phyloP scores from a whole-genome alignment of 768 basidiomycete genomes.

The Mycena crocata region DNA sequence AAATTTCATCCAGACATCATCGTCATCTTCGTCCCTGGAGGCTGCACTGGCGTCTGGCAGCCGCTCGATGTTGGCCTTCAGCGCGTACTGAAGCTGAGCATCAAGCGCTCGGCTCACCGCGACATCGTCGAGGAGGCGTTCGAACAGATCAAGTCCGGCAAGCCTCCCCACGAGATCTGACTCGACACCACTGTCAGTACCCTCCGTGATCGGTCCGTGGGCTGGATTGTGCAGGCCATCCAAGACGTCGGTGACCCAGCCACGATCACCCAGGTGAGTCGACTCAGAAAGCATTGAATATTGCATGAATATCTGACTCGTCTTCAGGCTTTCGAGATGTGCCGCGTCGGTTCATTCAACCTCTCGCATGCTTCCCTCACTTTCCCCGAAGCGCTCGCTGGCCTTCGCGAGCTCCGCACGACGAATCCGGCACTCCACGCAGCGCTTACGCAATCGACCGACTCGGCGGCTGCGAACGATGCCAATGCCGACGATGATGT shows the following conservation, averaged over 20 bases:
- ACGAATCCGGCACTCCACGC: slow-evolving; percentile 7
- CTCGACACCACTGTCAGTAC: slow-evolving; percentile 18
- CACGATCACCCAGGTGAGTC: neutral
- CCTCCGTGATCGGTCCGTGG: slow-evolving; percentile 19
- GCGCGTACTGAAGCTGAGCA: slow-evolving; percentile 30
- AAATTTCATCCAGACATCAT: slow-evolving; percentile 38
- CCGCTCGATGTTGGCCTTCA: slow-evolving; percentile 40
- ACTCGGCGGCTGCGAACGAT: neutral
- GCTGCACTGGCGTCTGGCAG: slow-evolving; percentile 39
- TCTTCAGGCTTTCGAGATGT: slow-evolving; percentile 20
- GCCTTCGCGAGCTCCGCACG: neutral
- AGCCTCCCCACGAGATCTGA: neutral
- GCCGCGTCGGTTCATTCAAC: slow-evolving; percentile 2
- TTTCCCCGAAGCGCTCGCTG: neutral
- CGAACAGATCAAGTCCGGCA: slow-evolving; percentile 34
- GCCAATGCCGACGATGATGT: neutral
- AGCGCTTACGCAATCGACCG: neutral
- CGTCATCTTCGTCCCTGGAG: slow-evolving; percentile 36
- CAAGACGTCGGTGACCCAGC: slow-evolving; percentile 7
- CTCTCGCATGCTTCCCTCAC: slow-evolving; percentile 13
- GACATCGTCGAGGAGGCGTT: slow-evolving; percentile 30
- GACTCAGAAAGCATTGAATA: neutral
- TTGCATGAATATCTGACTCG: neutral
- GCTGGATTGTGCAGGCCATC: slow-evolving; percentile 16
- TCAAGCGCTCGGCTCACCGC: slow-evolving; percentile 32